Percentiles rank a stretch among this genome's conserved stretches.
Evolutionary conservation across 2,329 filamentous ascomycete genomes (phyloP).

Genomic region (Cyphellophora europaea): DNA sequence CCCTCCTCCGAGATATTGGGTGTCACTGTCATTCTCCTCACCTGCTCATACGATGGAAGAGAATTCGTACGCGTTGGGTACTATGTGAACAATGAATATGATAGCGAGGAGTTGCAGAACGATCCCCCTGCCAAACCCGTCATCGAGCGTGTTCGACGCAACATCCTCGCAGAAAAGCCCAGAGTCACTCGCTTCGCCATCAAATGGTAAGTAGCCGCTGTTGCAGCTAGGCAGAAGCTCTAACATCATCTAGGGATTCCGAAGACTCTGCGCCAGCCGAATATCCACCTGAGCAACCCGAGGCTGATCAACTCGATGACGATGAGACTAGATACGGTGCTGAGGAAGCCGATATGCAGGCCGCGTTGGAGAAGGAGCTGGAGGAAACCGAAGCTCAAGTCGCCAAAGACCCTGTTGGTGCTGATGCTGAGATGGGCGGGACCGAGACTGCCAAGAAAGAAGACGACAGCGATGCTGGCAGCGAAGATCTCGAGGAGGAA

Average conservation of each 20-base stretch:
- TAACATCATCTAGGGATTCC: conserved; percentile 63
- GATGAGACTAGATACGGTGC: conserved; percentile 80
- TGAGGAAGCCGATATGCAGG: conserved; percentile 71
- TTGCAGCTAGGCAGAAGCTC: neutral
- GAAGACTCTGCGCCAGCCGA: conserved; percentile 92
- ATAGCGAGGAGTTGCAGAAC: conserved; percentile 75
- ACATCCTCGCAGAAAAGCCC: conserved; percentile 93
- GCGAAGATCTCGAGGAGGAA: conserved; percentile 70
- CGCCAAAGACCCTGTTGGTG: conserved; percentile 34
- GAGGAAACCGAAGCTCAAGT: conserved; percentile 37
- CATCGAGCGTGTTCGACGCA: conserved; percentile 84
- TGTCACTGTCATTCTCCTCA: conserved; percentile 92
- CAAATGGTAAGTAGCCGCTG: conserved; percentile 64
- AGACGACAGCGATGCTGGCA: conserved; percentile 65
- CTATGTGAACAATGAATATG: conserved; percentile 99
- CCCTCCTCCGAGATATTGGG: conserved; percentile 92
- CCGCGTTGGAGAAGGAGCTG: conserved; percentile 46
- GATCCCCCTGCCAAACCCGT: conserved; percentile 88
- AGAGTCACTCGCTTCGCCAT: conserved; percentile 96
- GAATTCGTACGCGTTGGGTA: conserved; percentile 98
- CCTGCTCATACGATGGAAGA: conserved; percentile 89
- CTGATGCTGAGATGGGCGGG: conserved; percentile 69
- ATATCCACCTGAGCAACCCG: conserved; percentile 94
- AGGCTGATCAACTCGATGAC: conserved; percentile 78
- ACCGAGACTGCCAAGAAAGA: conserved; percentile 48